Percentiles rank a stretch among this genome's conserved stretches.
phyloP scores from a whole-genome alignment of 2,329 filamentous ascomycete genomes.

The Rugonectria rugulosa region DNA sequence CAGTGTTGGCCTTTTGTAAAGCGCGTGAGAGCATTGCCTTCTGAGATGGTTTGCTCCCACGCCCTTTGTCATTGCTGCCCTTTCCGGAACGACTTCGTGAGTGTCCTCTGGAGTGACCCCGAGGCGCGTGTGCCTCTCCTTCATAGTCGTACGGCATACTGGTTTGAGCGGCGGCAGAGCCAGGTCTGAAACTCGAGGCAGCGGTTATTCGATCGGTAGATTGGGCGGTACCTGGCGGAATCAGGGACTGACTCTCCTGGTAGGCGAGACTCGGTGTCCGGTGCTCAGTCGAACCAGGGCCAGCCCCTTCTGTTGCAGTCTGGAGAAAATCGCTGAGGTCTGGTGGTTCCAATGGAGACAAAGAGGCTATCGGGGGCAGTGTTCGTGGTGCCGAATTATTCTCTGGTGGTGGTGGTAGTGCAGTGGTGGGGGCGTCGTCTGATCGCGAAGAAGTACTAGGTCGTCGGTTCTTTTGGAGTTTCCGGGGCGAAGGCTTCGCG shows the following conservation, averaged over 20 bases:
- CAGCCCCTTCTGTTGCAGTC: slow-evolving; percentile 36
- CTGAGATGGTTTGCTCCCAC: slow-evolving; percentile 67
- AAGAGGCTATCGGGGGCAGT: slow-evolving; percentile 36
- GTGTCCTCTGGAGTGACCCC: slow-evolving; percentile 45
- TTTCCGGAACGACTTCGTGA: slow-evolving; percentile 44
- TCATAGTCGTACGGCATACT: slow-evolving; percentile 44
- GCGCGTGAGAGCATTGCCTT: slow-evolving; percentile 98
- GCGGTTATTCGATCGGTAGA: slow-evolving; percentile 26
- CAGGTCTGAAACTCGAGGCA: slow-evolving; percentile 27
- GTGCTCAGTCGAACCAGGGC: slow-evolving; percentile 36
- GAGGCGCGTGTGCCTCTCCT: slow-evolving; percentile 39
- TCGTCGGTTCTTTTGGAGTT: slow-evolving; percentile 48
- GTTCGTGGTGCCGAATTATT: slow-evolving; percentile 25
- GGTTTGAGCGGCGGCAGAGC: slow-evolving; percentile 17
- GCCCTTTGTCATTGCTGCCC: slow-evolving; percentile 43
- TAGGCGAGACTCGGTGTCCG: slow-evolving; percentile 32
- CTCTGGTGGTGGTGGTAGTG: slow-evolving; percentile 19
- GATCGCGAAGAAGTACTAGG: slow-evolving; percentile 37
- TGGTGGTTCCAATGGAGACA: slow-evolving; percentile 36
- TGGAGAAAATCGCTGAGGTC: slow-evolving; percentile 32
- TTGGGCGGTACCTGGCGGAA: slow-evolving; percentile 20
- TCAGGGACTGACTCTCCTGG: slow-evolving; percentile 41
- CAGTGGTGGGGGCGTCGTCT: slow-evolving; percentile 18
- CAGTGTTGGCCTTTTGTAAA: slow-evolving; percentile 93
- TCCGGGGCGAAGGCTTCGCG: slow-evolving; percentile 44